Evolutionary conservation across 176 grass and related monocot species (phyloP), one percentile per base, ranked within the genome.

Genomic region (barley (Hordeum vulgare)): DNA sequence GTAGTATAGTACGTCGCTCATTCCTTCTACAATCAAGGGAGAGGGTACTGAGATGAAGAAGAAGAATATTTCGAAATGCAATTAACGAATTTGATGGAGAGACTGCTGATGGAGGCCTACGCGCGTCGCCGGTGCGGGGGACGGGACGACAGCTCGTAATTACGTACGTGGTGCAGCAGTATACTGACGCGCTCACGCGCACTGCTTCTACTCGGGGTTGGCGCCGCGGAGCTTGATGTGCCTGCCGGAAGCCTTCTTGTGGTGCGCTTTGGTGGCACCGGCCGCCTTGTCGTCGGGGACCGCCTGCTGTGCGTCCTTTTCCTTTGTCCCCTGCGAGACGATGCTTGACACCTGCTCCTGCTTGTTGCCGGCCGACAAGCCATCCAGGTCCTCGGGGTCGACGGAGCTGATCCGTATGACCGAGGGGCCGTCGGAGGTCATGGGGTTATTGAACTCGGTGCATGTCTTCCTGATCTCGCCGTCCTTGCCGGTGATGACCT

Each of bases 391-490:
- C 62, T 59, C 79, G 20, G 83, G 59, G 27, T 39, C 14, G 0
- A 86, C 2, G 17, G 88, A 90, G 79, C 84, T 90, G 74, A 60
- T 65, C 66, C 88, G 74, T 1, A 86, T 86, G 6, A 90, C 79
- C 2, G 88, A 90, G 2, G 66, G 1, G 36, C 58, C 45, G n/a
- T 26, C 0, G 66, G 10, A 1, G 5, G 10, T 1, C 84, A 79
- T 49, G 58, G 79, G 79, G 84, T 72, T 79, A 59, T 90, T 90
- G 80, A 86, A 86, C 58, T 86, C 88, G 74, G 47, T 17, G 86
- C 92, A 94, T 1, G 35, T 6, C 71, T 63, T 83, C 47, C 90
- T 89, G 63, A 93, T 49, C 85, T 96, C 85, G 23, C 90, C 93
- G 1, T 93, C 80, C 65, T 83, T 77, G 4, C 90, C 93, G 4